Evolutionary conservation across 805 yeast genomes (phyloP).

Genomic region (Debaryomyces prosopidis): DNA sequence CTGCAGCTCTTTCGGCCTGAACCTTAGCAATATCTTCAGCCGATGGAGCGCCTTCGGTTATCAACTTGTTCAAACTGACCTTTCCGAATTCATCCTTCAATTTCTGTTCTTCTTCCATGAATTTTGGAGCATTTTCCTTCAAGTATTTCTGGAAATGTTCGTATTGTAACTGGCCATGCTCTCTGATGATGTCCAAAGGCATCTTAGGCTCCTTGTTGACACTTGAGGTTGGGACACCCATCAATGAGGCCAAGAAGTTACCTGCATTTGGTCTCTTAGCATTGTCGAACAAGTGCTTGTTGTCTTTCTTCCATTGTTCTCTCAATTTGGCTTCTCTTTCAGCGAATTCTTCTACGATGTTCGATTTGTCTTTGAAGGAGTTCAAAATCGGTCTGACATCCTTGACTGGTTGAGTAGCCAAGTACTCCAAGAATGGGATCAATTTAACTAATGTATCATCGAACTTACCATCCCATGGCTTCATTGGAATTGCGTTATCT

Average conservation of each 20-base stretch:
- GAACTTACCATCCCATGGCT: conserved; percentile 83
- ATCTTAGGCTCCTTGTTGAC: conserved; percentile 58
- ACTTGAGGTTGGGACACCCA: conserved; percentile 58
- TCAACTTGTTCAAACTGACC: conserved; percentile 78
- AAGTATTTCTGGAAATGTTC: conserved; percentile 69
- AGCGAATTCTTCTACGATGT: conserved; percentile 77
- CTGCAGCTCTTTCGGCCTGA: conserved; percentile 35
- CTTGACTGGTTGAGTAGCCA: conserved; percentile 81
- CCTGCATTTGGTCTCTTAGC: conserved; percentile 41
- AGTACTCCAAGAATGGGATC: conserved; percentile 91
- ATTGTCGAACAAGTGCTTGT: conserved; percentile 33
- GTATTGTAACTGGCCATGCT: conserved; percentile 89
- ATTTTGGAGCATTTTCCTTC: conserved; percentile 59
- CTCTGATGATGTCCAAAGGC: conserved; percentile 88
- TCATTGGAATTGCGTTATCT: conserved; percentile 85
- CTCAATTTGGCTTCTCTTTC: conserved; percentile 77
- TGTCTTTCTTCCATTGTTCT: conserved; percentile 62
- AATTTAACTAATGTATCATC: conserved; percentile 78
- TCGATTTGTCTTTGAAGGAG: conserved; percentile 64
- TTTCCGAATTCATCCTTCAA: conserved; percentile 80
- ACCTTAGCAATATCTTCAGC: conserved; percentile 61
- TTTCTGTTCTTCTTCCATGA: conserved; percentile 84
- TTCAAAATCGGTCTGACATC: conserved; percentile 89
- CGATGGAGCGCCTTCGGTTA: conserved; percentile 78
- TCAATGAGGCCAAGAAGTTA: conserved; percentile 56